Evolutionary conservation across 1,284 basidiomycete genomes (phyloP).

Genomic region (Tremellales sp.): DNA sequence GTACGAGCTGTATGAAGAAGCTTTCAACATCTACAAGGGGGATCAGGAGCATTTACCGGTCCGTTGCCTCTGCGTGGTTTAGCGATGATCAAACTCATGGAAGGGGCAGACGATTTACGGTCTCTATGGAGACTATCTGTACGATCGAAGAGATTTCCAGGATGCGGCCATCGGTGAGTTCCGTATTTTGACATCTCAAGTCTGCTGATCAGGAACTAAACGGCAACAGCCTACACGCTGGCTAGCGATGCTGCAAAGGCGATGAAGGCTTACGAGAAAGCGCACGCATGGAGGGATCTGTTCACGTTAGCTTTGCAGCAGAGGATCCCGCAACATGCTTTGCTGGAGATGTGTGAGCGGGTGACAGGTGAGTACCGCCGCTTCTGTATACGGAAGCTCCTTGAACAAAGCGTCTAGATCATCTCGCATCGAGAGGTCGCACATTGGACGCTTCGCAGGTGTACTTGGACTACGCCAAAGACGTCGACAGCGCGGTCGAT

Average conservation of each 20-base stretch:
- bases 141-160: constrained; percentile 74
- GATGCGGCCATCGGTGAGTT: constrained; percentile 74
- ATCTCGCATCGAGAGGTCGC: constrained; percentile 72
- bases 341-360: constrained; percentile 64
- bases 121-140: constrained; percentile 83
- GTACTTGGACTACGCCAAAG: constrained; percentile 76
- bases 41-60: constrained; percentile 62
- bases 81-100: not conserved
- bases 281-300: constrained; percentile 81
- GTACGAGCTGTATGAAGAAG: constrained; percentile 71
- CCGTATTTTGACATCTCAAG: not conserved
- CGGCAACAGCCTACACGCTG: constrained; percentile 63
- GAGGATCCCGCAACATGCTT: constrained; percentile 54
- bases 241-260: constrained; percentile 64
- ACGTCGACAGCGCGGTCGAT: constrained; percentile 73
- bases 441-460: constrained; percentile 77
- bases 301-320: constrained; percentile 67
- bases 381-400: not conserved
- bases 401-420: constrained; percentile 55
- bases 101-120: constrained; percentile 58
- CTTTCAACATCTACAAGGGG: constrained; percentile 66
- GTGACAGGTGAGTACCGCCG: constrained; percentile 59
- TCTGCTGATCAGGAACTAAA: not conserved
- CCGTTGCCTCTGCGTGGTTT: constrained; percentile 25
- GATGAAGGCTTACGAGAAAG: constrained; percentile 78